phyloP scores from a whole-genome alignment of 306 rosid genomes.

The Cicer cuneatum region DNA sequence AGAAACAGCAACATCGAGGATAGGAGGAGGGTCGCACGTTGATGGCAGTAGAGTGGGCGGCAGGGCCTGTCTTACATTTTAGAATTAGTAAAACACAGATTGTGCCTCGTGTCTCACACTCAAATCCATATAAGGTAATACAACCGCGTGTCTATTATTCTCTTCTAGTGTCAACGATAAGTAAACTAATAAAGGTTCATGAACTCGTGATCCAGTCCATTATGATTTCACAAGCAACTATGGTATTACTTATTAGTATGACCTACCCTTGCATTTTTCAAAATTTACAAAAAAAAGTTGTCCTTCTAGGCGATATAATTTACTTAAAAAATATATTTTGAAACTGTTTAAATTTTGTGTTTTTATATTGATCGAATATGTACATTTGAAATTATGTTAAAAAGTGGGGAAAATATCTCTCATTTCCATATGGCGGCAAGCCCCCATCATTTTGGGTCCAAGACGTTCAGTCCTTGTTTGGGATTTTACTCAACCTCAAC shows the following conservation, averaged over 20 bases:
- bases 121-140: constrained; percentile 29
- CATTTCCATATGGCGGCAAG: background rate
- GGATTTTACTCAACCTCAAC: background rate
- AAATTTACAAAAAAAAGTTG: too few species aligned
- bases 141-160: constrained; percentile 14
- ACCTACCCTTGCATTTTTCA: too few species aligned
- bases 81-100: background rate
- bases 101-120: constrained; percentile 9
- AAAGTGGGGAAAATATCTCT: background rate
- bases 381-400: background rate
- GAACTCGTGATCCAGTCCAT: background rate
- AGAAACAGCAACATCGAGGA: constrained; percentile 9
- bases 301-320: too few species aligned
- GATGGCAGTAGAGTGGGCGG: constrained; percentile 44
- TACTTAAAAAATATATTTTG: too few species aligned
- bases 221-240: background rate
- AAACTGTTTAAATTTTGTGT: too few species aligned
- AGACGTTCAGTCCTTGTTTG: background rate
- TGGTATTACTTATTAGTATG: too few species aligned
- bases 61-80: background rate
- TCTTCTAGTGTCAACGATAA: background rate
- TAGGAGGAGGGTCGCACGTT: constrained; percentile 43
- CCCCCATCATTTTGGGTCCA: background rate
- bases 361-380: too few species aligned
- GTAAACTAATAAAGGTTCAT: background rate